Percentiles rank a stretch among this genome's conserved stretches.
Evolutionary conservation across 2,329 filamentous ascomycete genomes (phyloP).

Genomic region (Alternaria consortialis): DNA sequence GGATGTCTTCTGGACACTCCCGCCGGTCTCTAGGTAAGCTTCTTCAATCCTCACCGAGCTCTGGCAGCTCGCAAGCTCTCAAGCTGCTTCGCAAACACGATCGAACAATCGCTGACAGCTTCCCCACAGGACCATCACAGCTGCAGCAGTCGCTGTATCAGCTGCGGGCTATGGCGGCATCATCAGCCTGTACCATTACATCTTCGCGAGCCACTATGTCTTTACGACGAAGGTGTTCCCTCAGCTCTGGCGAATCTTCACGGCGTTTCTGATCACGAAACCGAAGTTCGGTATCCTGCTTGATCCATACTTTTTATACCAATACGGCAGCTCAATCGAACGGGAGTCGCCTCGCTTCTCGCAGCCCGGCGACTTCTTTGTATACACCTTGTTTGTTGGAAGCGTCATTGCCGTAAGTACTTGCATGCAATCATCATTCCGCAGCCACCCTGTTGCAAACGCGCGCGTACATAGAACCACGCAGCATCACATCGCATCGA

Average conservation of each 20-base stretch:
- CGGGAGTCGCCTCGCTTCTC: conserved; percentile 74
- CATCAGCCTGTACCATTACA: conserved; percentile 60
- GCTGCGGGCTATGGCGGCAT: conserved; percentile 67
- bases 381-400: conserved; percentile 79
- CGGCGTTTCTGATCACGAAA: conserved; percentile 68
- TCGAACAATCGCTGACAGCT: conserved; percentile 53
- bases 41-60: conserved; percentile 2
- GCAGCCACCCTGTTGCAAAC: conserved; percentile 35
- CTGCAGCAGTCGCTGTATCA: conserved; percentile 70
- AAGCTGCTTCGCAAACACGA: neutral
- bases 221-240: conserved; percentile 64
- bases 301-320: conserved; percentile 82
- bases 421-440: conserved; percentile 1
- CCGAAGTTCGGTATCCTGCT: conserved; percentile 67
- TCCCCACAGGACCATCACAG: conserved; percentile 71
- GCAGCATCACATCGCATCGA: conserved; percentile 24
- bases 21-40: conserved; percentile 71
- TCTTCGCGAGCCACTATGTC: conserved; percentile 64
- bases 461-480: conserved; percentile 15
- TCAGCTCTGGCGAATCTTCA: conserved; percentile 67
- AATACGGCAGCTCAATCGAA: conserved; percentile 79
- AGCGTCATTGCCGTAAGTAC: conserved; percentile 79
- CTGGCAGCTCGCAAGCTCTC: neutral
- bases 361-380: conserved; percentile 79
- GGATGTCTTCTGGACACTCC: conserved; percentile 71